phyloP scores from a whole-genome alignment of 495 filamentous ascomycete species.

The Xylaria curta region DNA sequence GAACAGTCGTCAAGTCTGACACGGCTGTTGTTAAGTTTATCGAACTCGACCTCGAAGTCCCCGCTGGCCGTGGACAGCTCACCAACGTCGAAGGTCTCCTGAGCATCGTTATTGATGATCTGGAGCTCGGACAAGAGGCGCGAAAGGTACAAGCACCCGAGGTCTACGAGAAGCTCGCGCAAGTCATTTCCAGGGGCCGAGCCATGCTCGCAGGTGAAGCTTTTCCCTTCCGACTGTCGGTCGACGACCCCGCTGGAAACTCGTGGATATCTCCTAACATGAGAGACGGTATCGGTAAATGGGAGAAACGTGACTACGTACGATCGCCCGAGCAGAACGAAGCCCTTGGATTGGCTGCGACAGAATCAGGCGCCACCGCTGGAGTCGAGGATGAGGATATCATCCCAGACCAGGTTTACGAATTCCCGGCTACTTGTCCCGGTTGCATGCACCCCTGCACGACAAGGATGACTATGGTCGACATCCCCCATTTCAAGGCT shows the following conservation, averaged over 20 bases:
- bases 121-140: constrained; percentile 75
- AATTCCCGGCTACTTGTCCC: constrained; percentile 87
- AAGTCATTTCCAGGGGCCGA: constrained; percentile 70
- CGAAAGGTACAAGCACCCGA: constrained; percentile 77
- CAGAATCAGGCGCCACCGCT: constrained; percentile 37
- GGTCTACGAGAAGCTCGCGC: constrained; percentile 74
- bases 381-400: constrained; percentile 73
- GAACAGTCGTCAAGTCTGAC: constrained; percentile 92
- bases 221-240: constrained; percentile 84
- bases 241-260: constrained; percentile 96
- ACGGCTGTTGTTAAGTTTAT: constrained; percentile 79
- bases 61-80: constrained; percentile 83
- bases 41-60: constrained; percentile 89
- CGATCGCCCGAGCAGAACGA: constrained; percentile 86
- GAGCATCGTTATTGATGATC: constrained; percentile 72
- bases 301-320: constrained; percentile 78
- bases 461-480: constrained; percentile 94
- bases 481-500: constrained; percentile 96
- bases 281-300: constrained; percentile 77
- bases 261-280: constrained; percentile 92
- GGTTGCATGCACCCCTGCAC: constrained; percentile 82
- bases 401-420: constrained; percentile 85
- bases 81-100: constrained; percentile 92
- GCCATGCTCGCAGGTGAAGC: constrained; percentile 74
- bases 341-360: constrained; percentile 68